phyloP scores from a whole-genome alignment of 164 flowering plant species.

The Magnolia changhungtana region DNA sequence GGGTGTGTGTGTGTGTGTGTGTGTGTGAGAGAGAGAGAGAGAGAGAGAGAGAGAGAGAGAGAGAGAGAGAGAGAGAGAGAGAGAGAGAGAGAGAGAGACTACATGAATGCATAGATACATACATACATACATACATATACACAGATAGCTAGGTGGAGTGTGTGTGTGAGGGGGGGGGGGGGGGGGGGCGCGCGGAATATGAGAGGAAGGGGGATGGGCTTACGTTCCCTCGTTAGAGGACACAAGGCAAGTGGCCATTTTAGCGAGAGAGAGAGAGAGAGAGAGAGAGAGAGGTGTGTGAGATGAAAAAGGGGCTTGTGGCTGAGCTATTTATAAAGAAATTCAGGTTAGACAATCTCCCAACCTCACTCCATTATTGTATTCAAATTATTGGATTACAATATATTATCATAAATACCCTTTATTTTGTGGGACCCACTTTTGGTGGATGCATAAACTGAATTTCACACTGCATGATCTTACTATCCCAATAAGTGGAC shows the following conservation, averaged over 20 bases:
- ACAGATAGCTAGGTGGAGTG: background rate
- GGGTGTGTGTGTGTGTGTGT: too few relatives aligned
- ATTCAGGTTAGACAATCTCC: background rate
- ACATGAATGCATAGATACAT: too few relatives aligned
- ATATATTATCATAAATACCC: background rate
- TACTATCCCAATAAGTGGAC: too few relatives aligned
- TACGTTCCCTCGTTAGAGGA: constrained; percentile 14
- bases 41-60: background rate
- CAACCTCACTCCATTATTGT: constrained; percentile 1
- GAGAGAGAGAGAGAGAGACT: too few relatives aligned
- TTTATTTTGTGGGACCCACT: background rate
- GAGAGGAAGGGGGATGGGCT: background rate
- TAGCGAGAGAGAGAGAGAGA: background rate
- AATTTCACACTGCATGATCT: background rate
- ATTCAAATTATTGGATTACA: background rate
- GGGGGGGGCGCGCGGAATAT: background rate
- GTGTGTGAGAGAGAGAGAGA: too few relatives aligned
- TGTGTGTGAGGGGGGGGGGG: too few relatives aligned
- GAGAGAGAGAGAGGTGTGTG: background rate
- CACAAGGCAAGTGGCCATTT: constrained; percentile 13
- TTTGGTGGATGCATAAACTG: background rate
- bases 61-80: background rate
- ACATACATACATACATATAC: too few relatives aligned
- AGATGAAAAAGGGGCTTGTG: background rate
- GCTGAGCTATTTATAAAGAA: background rate